Percentiles rank a stretch among this genome's conserved stretches.
Conservation (phyloP, 2,329 filamentous ascomycete species). For the Aureobasidium leucospermi region DNA sequence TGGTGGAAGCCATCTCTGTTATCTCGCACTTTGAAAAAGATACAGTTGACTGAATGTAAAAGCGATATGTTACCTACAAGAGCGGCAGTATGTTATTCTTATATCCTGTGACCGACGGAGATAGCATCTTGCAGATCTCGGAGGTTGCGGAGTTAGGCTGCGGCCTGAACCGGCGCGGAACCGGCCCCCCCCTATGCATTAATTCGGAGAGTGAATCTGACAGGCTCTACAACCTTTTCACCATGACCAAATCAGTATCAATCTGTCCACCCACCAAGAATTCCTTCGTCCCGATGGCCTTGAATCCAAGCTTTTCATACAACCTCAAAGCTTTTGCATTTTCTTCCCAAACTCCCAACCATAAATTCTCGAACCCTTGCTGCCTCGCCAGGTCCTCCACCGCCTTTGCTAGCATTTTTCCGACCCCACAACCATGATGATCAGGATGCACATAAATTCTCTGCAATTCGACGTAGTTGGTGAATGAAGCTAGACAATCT, state of each 20-base stretch:
- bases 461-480: slow-evolving; percentile 35
- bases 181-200: too few relatives aligned
- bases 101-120: too few relatives aligned
- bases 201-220: too few relatives aligned
- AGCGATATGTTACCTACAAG: too few relatives aligned
- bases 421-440: slow-evolving; percentile 35
- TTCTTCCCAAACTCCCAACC: slow-evolving; percentile 45
- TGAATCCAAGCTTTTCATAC: slow-evolving; percentile 38
- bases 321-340: slow-evolving; percentile 33
- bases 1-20: too few relatives aligned
- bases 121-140: too few relatives aligned
- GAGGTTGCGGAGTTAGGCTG: too few relatives aligned
- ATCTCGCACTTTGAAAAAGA: too few relatives aligned
- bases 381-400: slow-evolving; percentile 30
- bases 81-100: too few relatives aligned
- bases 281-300: slow-evolving; percentile 33
- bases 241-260: slow-evolving; percentile 39
- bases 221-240: slow-evolving; percentile 21
- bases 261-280: slow-evolving; percentile 36
- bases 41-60: too few relatives aligned
- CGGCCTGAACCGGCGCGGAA: too few relatives aligned
- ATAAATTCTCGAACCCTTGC: slow-evolving; percentile 34
- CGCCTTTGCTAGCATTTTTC: slow-evolving; percentile 25
- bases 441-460: slow-evolving; percentile 35
- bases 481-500: slow-evolving; percentile 29